Evolutionary conservation across 176 grass and related monocot genomes (phyloP).

Genomic region (Miscanthus lutarioriparius): DNA sequence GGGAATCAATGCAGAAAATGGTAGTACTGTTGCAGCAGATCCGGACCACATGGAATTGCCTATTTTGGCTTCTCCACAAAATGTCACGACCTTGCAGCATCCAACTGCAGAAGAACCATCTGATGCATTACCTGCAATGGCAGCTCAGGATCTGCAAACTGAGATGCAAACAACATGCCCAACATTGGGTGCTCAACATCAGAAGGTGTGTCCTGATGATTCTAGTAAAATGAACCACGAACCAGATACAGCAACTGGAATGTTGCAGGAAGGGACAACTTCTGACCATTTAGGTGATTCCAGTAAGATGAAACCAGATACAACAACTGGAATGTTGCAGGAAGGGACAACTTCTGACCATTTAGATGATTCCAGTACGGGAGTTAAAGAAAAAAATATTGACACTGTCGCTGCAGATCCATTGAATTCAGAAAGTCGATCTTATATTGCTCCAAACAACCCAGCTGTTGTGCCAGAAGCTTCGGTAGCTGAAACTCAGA

Average conservation of each 20-base stretch:
- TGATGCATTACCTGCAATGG: background rate
- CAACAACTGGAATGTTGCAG: background rate
- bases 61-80: constrained; percentile 22
- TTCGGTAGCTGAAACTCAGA: constrained; percentile 17
- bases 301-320: background rate
- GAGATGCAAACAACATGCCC: background rate
- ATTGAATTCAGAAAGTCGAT: constrained; percentile 1
- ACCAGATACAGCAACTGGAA: background rate
- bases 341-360: background rate
- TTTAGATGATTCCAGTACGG: constrained; percentile 20
- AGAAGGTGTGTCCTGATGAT: background rate
- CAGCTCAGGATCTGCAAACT: constrained; percentile 3
- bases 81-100: background rate
- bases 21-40: constrained; percentile 15
- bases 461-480: background rate
- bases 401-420: background rate
- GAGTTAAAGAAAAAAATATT: constrained; percentile 9
- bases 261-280: background rate
- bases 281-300: constrained; percentile 1
- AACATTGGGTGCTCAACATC: constrained; percentile 1
- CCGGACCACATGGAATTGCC: background rate
- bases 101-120: constrained; percentile 7
- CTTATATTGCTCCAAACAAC: background rate
- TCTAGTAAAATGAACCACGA: background rate
- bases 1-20: constrained; percentile 12